Conservation (phyloP, 2,329 filamentous ascomycete species). For the Stagonosporopsis cucurbitacearum region DNA sequence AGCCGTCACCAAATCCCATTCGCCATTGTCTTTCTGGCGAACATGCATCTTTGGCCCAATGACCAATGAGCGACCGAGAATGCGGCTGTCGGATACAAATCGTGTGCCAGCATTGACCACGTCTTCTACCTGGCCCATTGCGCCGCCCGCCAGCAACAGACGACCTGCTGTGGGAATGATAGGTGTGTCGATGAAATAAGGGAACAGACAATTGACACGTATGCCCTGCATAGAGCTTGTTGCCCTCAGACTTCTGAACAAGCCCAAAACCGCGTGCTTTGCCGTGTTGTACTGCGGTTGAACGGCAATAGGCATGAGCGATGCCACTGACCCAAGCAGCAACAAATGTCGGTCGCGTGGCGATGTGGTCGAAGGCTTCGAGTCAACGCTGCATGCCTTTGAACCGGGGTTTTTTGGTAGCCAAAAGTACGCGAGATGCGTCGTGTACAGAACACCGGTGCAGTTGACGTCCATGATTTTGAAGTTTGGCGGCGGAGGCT, state of each 20-base stretch:
- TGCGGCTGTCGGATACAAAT: constrained; percentile 64
- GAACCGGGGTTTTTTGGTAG: constrained; percentile 60
- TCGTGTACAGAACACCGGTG: constrained; percentile 69
- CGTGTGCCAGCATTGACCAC: constrained; percentile 70
- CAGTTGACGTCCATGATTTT: constrained; percentile 67
- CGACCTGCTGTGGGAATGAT: constrained; percentile 59
- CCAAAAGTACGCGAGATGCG: constrained; percentile 68
- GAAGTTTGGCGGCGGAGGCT: constrained; percentile 59
- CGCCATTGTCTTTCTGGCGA: constrained; percentile 48
- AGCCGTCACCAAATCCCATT: constrained; percentile 39
- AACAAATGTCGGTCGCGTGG: constrained; percentile 65
- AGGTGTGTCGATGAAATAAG: constrained; percentile 71
- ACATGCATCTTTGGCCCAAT: constrained; percentile 64
- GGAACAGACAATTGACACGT: constrained; percentile 69
- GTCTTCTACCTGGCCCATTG: constrained; percentile 61
- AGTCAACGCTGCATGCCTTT: constrained; percentile 39
- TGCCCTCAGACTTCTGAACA: constrained; percentile 66
- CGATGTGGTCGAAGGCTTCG: constrained; percentile 32
- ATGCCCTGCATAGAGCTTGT: constrained; percentile 59
- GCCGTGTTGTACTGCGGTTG: constrained; percentile 64
- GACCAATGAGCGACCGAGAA: constrained; percentile 64
- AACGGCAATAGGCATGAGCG: constrained; percentile 51
- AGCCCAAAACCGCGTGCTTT: constrained; percentile 71
- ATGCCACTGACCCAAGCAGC: constrained; percentile 68
- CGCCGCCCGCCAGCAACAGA: constrained; percentile 63